phyloP scores from a whole-genome alignment of 108 stramenopile species.

The Pseudonitzschia pungens region DNA sequence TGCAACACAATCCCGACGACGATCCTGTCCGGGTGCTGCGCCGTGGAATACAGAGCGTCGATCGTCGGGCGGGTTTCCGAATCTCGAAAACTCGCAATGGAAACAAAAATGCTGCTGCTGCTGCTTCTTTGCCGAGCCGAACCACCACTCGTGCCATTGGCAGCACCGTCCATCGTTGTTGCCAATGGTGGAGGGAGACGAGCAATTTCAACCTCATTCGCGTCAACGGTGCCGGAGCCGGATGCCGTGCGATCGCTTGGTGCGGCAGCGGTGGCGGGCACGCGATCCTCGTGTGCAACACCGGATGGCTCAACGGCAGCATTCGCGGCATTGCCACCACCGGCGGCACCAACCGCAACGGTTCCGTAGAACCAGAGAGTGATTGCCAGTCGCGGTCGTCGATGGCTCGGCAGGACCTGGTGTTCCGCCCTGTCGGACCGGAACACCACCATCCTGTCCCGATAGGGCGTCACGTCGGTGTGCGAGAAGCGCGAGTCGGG shows the following conservation, averaged over 20 bases:
- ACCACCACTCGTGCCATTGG: background rate
- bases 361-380: constrained; percentile 76
- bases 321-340: too few relatives aligned
- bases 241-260: too few relatives aligned
- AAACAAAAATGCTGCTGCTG: constrained; percentile 81
- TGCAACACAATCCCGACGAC: constrained; percentile 76
- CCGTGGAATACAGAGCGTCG: constrained; percentile 55
- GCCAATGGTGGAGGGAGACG: constrained; percentile 16
- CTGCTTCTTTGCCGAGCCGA: too few relatives aligned
- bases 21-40: constrained; percentile 60
- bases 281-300: background rate
- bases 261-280: background rate
- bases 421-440: constrained; percentile 68
- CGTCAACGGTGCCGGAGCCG: too few relatives aligned
- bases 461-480: constrained; percentile 42
- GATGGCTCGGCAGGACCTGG: constrained; percentile 61
- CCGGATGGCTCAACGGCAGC: background rate
- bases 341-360: background rate
- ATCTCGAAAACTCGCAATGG: constrained; percentile 85
- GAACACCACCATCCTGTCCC: constrained; percentile 66
- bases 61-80: constrained; percentile 74
- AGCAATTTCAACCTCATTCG: too few relatives aligned
- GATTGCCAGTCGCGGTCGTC: constrained; percentile 56
- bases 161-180: constrained; percentile 16
- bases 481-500: background rate